Percentiles rank a stretch among this genome's conserved stretches.
These are phyloP conservation scores for Geotrichum klebahnii DNA, from an alignment of 1,139 yeast species.

Conservation along the genomic window DNA sequence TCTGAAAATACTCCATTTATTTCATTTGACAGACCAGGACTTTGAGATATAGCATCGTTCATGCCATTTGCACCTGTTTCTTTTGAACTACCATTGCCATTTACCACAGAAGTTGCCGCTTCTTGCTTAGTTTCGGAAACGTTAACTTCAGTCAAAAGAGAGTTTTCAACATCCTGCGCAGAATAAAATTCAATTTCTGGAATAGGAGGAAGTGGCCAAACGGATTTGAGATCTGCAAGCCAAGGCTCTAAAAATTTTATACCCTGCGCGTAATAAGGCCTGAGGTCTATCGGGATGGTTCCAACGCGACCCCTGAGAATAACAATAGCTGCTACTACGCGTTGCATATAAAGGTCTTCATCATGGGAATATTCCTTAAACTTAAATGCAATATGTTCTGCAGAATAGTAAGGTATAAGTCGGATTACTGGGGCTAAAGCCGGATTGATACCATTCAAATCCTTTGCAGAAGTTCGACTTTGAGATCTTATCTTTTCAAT, in stretches of 20 bases:
- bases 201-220: constrained; percentile 82
- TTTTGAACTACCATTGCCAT: constrained; percentile 32
- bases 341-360: constrained; percentile 45
- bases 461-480: constrained; percentile 28
- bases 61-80: no score
- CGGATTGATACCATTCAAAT: constrained; percentile 21
- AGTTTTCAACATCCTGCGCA: constrained; percentile 72
- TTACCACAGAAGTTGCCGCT: constrained; percentile 32
- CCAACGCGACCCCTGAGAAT: constrained; percentile 82
- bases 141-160: constrained; percentile 72
- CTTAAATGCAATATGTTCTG: constrained; percentile 55
- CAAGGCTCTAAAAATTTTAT: constrained; percentile 61
- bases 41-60: no score
- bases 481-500: constrained; percentile 37
- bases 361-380: constrained; percentile 19
- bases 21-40: no score
- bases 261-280: constrained; percentile 72
- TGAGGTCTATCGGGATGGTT: constrained; percentile 69
- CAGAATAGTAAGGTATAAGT: constrained; percentile 70
- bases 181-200: constrained; percentile 59
- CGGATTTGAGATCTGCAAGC: constrained; percentile 41
- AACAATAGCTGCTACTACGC: constrained; percentile 76
- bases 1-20: no score
- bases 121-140: constrained; percentile 8
- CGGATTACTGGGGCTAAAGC: constrained; percentile 55